Base-by-base conservation (phyloP, 805 yeast species). In the Barnettozyma botsteinii region DNA sequence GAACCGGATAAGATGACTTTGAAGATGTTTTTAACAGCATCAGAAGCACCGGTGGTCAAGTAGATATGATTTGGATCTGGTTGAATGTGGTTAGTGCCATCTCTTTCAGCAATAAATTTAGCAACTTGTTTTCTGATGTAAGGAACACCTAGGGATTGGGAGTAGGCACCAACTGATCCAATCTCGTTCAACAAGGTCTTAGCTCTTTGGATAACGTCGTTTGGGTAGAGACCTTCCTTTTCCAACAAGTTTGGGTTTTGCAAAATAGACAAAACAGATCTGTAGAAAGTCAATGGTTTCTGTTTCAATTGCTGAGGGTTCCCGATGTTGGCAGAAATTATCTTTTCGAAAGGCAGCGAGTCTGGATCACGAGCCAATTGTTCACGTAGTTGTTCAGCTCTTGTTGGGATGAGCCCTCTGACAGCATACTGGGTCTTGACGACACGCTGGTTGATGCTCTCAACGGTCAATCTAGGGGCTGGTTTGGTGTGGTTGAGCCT, bases 221-320 rank as follows among this genome's bases (percentile, higher is more conserved):
- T 42, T 1, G 89, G 85, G 42, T 55, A 62, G 4, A 70, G 48
- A 6, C 61, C 55, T 18, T 42, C 26, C 5, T 15, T 3, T 7
- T 60, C 56, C 31, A 89, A 52, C 37, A 89, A 62, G 23, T 70
- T 75, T 1, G 98, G 98, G 60, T 85, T 83, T 64, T 93, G 96
- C 51, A 91, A 65, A 32, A 89, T 62, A 1, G 97, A 77, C 44
- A 91, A 67, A 4, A 89, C 95, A 59, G 89, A 95, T 53, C 99
- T 75, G 64, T 87, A 89, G 69, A 93, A 93, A n/a, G 95, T 85
- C 52, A 93, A 70, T 1, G 99, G 98, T 55, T 80, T 74, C 62
- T 93, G 99, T 51, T 87, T 91, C 57, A 93, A 71, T 60, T 91
- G 98, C 64, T 93, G 99, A 2, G 99, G 99, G 60, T 93, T 93